Conservation (phyloP, 148 eudicot species). For the Mesembryanthemum crystallinum region DNA sequence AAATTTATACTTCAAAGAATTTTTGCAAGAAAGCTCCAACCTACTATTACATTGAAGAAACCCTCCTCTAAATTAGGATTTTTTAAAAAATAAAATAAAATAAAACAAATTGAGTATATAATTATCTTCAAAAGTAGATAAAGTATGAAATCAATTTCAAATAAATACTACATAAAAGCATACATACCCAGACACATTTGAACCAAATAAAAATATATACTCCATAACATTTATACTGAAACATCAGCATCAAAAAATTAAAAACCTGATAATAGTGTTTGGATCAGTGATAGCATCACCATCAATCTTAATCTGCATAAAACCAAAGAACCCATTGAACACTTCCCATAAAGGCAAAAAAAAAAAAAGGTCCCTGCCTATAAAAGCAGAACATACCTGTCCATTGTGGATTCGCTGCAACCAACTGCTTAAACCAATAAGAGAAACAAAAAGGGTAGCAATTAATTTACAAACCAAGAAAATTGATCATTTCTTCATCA, state of each 20-base stretch:
- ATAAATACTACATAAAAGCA: neutral
- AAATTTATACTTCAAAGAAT: neutral
- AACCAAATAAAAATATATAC: too few relatives aligned
- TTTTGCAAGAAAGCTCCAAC: neutral
- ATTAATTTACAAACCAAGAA: slow-evolving; percentile 5
- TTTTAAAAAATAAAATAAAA: too few relatives aligned
- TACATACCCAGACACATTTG: too few relatives aligned
- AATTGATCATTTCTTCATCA: neutral
- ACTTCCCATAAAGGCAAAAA: neutral
- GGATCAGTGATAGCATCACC: slow-evolving; percentile 60
- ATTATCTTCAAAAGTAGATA: neutral
- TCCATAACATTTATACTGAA: neutral
- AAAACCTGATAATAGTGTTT: slow-evolving; percentile 49
- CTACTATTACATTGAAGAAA: neutral
- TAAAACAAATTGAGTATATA: too few relatives aligned
- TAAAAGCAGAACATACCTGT: slow-evolving; percentile 41
- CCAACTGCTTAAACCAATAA: slow-evolving; percentile 54
- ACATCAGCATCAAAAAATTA: neutral
- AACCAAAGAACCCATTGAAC: slow-evolving; percentile 2
- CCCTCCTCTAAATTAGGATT: too few relatives aligned
- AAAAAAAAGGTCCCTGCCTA: neutral
- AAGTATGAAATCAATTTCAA: neutral
- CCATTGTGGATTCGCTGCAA: slow-evolving; percentile 73
- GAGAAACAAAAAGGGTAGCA: neutral
- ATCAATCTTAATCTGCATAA: slow-evolving; percentile 61